Evolutionary conservation across 176 grass and related monocot species (phyloP).

Genomic region (Bothriochloa decipiens): DNA sequence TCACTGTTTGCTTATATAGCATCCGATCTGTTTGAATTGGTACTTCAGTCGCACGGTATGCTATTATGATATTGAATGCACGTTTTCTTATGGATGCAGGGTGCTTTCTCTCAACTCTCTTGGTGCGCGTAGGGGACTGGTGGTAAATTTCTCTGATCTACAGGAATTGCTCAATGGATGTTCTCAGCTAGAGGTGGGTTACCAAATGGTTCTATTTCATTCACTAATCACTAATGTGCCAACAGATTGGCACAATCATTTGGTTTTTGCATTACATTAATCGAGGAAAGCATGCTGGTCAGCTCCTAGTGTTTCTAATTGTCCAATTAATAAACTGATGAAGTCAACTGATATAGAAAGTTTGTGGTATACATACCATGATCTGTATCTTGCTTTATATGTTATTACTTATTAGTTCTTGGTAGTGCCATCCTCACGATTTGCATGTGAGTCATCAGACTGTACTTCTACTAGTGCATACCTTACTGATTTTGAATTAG

Average conservation of each 20-base stretch:
- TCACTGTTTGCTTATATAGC: constrained; percentile 4
- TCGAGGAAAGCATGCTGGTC: constrained; percentile 15
- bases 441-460: not conserved
- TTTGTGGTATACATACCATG: not conserved
- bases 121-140: constrained; percentile 62
- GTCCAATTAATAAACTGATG: constrained; percentile 1
- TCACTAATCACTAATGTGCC: not conserved
- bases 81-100: constrained; percentile 47
- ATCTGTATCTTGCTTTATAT: not conserved
- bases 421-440: not conserved
- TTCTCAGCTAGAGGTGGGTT: constrained; percentile 76
- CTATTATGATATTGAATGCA: constrained; percentile 6
- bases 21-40: not conserved
- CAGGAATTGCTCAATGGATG: constrained; percentile 77
- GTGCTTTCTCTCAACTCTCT: constrained; percentile 74
- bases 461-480: not conserved
- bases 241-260: not conserved
- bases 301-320: constrained; percentile 8
- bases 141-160: constrained; percentile 71
- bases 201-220: not conserved
- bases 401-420: not conserved
- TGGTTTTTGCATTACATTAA: constrained; percentile 3
- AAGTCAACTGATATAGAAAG: not conserved
- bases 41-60: not conserved
- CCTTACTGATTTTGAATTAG: not conserved